Evolutionary conservation across 495 filamentous ascomycete genomes (phyloP).

Genomic region (Baudoinia panamericana): DNA sequence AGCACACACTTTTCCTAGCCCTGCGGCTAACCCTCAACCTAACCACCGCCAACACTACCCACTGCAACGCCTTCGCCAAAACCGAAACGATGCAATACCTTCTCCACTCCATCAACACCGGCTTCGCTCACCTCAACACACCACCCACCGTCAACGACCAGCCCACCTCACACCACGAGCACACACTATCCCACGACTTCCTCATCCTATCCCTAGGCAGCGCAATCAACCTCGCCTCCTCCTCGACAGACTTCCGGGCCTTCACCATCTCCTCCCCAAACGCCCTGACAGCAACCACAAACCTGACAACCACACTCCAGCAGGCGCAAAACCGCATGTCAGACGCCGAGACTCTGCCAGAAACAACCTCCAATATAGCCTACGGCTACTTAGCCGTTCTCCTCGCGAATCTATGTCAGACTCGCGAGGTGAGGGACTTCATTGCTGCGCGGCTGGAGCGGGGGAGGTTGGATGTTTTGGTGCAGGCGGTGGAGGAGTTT

Average conservation of each 20-base stretch:
- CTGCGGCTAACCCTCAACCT: constrained; percentile 73
- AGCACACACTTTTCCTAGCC: constrained; percentile 16
- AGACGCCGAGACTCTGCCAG: constrained; percentile 32
- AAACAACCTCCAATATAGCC: constrained; percentile 74
- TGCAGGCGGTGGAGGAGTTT: constrained; percentile 80
- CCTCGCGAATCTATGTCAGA: constrained; percentile 63
- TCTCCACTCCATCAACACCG: constrained; percentile 33
- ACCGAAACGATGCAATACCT: constrained; percentile 43
- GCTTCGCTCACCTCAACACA: constrained; percentile 21
- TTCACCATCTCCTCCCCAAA: background rate
- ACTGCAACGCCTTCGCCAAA: constrained; percentile 53
- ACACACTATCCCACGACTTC: constrained; percentile 44
- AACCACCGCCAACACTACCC: constrained; percentile 63
- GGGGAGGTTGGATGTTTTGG: constrained; percentile 45
- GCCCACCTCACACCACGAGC: constrained; percentile 35
- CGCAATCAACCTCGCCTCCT: constrained; percentile 74
- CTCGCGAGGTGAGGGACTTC: constrained; percentile 36
- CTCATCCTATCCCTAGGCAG: constrained; percentile 70
- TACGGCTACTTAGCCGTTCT: constrained; percentile 83
- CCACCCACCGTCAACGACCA: constrained; percentile 28
- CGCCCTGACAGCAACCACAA: background rate
- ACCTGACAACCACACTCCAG: too few species aligned
- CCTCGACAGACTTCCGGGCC: constrained; percentile 32
- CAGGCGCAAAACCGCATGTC: constrained; percentile 7
- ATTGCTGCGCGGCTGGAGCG: constrained; percentile 43